A percentile compares a stretch with the other conserved stretches of the same genome.
These are phyloP conservation scores for Colletotrichum sp. DNA, from an alignment of 2,329 filamentous ascomycete species.

Conservation along the genomic window DNA sequence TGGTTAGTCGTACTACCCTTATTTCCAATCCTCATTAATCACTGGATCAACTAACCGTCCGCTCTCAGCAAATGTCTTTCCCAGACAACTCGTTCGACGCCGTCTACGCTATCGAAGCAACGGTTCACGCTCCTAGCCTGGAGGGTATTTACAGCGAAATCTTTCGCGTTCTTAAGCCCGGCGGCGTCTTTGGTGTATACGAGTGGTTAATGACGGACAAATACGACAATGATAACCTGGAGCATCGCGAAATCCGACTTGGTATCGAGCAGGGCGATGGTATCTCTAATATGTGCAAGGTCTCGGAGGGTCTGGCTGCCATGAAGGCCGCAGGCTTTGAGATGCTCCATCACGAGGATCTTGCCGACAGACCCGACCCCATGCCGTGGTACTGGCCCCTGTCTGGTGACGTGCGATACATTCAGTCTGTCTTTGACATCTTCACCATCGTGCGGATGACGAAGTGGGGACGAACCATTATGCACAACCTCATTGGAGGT, in stretches of 20 bases:
- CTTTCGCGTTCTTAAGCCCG: constrained; percentile 91
- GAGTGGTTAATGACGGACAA: constrained; percentile 96
- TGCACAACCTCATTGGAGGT: constrained; percentile 78
- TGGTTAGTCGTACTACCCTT: constrained; percentile 59
- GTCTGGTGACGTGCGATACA: constrained; percentile 83
- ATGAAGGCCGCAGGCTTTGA: constrained; percentile 87
- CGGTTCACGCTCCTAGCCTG: constrained; percentile 85
- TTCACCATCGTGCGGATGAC: constrained; percentile 91
- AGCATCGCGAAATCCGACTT: constrained; percentile 85
- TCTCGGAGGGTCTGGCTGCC: constrained; percentile 77
- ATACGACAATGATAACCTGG: constrained; percentile 85
- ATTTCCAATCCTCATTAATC: not conserved
- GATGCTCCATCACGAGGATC: constrained; percentile 41
- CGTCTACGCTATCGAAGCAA: constrained; percentile 94
- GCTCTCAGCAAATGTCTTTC: constrained; percentile 81
- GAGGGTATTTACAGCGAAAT: constrained; percentile 92
- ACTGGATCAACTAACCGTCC: not conserved
- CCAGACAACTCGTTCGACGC: constrained; percentile 88
- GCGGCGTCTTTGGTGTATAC: constrained; percentile 91
- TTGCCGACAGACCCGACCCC: constrained; percentile 74
- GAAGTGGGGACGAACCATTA: constrained; percentile 75
- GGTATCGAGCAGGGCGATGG: constrained; percentile 93
- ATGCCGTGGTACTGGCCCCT: constrained; percentile 96
- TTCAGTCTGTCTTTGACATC: constrained; percentile 79
- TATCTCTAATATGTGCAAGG: constrained; percentile 92